phyloP scores from a whole-genome alignment of 73 alveolate species.

The Stentor coeruleus region DNA sequence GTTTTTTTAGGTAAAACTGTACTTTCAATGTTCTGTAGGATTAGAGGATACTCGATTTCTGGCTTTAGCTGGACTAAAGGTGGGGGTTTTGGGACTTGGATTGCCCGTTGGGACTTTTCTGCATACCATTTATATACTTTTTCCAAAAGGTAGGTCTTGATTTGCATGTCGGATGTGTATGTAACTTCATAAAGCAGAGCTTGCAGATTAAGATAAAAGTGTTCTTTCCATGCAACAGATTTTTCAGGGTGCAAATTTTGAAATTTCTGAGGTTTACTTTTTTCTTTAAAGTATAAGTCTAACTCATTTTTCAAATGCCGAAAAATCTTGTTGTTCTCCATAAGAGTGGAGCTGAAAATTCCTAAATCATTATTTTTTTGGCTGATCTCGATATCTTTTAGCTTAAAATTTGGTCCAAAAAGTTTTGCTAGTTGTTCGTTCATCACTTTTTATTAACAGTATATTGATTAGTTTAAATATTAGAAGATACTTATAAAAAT shows the following conservation, averaged over 20 bases:
- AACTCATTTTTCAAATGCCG: neutral
- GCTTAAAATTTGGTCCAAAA: neutral
- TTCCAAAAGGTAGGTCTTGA: neutral
- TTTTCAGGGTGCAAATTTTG: neutral
- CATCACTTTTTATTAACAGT: too few relatives aligned
- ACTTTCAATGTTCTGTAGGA: neutral
- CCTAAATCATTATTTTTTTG: neutral
- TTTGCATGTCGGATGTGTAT: neutral
- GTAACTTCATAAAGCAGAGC: neutral
- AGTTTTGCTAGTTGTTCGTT: too few relatives aligned
- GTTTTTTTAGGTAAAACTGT: neutral
- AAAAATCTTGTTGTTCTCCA: neutral
- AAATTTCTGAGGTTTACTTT: neutral
- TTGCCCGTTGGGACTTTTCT: neutral
- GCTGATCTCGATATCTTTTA: neutral
- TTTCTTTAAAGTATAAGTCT: neutral
- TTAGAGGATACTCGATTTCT: neutral
- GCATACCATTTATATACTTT: neutral
- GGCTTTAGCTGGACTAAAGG: neutral
- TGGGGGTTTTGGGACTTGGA: neutral
- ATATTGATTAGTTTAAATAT: too few relatives aligned
- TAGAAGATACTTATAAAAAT: too few relatives aligned
- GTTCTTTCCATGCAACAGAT: slow-evolving; percentile 6
- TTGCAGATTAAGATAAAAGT: neutral
- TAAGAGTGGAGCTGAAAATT: neutral